Base-by-base conservation (phyloP, 805 yeast genomes). In the Myxozyma kluyveri region DNA sequence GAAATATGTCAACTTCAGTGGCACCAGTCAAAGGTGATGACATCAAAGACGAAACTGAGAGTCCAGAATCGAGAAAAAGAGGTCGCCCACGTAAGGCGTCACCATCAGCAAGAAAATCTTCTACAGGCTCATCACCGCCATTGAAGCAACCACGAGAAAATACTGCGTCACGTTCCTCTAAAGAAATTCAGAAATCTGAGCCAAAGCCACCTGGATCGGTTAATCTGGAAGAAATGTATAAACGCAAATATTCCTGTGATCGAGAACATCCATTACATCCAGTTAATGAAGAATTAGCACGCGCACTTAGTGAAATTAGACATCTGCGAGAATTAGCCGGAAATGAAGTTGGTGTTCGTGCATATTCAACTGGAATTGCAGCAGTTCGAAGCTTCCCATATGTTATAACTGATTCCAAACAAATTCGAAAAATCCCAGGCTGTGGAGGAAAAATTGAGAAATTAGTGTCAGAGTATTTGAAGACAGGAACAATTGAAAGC, bases 301-400 rank as follows among this genome's bases (percentile, higher is more conserved):
- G 22, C 4, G 21, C 21, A 4, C 35, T 57, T 10, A 39, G 32
- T 26, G 23, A 18, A 19, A 29, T 57, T 3, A 50, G 60, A 33
- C 53, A 46, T 39, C 29, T 52, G 4, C 50, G 61, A 17, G 56
- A 57, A 14, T 48, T 57, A 3, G 48, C 47, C 9, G 47, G 52
- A 9, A 49, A 57, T 24, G 50, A 47, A 14, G 45, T 49, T 19
- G 41, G 59, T 19, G 55, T 52, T 21, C 56, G 62, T 21, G 62
- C 62, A 12, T 58, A 58, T 29, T 53, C 59, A 4, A 33, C 53
- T 21, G 62, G 59, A 2, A 49, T 58, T 10, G 62, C 62, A 7
- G 24, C 56, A 12, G 45, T 58, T 14, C 37, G 53, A 21, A 46
- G 62, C 7, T 52, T 50, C 41, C 62, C 62, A n/a, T 29, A 36